phyloP scores from a whole-genome alignment of 352 stramenopile genomes.

The Phytopythium vexans region DNA sequence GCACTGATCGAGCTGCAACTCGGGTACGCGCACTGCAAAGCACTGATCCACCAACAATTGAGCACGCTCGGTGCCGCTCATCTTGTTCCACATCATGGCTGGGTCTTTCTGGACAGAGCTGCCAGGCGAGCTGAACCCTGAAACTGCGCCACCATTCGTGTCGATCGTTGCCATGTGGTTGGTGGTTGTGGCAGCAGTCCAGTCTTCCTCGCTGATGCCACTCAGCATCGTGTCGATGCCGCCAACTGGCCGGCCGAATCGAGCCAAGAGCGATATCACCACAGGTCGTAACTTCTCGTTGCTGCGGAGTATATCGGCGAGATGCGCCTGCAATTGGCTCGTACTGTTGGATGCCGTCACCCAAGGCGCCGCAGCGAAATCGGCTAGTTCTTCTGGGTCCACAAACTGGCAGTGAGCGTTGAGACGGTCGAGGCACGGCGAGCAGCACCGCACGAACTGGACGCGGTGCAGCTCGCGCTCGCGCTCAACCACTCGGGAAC shows the following conservation, averaged over 20 bases:
- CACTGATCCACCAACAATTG: constrained; percentile 60
- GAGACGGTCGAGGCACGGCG: constrained; percentile 33
- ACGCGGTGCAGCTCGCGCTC: constrained; percentile 44
- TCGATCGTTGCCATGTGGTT: background rate
- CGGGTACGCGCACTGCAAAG: constrained; percentile 42
- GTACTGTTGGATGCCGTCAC: constrained; percentile 15
- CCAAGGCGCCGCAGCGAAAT: constrained; percentile 25
- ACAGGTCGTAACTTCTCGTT: constrained; percentile 26
- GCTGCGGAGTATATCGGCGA: constrained; percentile 35
- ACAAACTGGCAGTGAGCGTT: constrained; percentile 37
- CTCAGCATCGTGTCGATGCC: constrained; percentile 21
- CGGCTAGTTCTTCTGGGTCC: constrained; percentile 28
- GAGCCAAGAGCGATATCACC: constrained; percentile 31
- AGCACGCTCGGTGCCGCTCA: constrained; percentile 3
- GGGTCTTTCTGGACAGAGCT: too few species aligned
- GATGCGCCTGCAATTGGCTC: constrained; percentile 35
- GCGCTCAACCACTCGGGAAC: constrained; percentile 50
- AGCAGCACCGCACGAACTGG: constrained; percentile 47
- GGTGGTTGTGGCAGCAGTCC: constrained; percentile 20
- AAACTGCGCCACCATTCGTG: too few species aligned
- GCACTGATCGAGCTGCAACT: constrained; percentile 35
- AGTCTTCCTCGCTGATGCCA: constrained; percentile 34
- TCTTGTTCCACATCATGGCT: too few species aligned
- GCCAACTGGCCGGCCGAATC: constrained; percentile 22
- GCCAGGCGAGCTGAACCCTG: too few species aligned